Base-by-base conservation (phyloP, 1,284 basidiomycete genomes). In the Mycena sp. region DNA sequence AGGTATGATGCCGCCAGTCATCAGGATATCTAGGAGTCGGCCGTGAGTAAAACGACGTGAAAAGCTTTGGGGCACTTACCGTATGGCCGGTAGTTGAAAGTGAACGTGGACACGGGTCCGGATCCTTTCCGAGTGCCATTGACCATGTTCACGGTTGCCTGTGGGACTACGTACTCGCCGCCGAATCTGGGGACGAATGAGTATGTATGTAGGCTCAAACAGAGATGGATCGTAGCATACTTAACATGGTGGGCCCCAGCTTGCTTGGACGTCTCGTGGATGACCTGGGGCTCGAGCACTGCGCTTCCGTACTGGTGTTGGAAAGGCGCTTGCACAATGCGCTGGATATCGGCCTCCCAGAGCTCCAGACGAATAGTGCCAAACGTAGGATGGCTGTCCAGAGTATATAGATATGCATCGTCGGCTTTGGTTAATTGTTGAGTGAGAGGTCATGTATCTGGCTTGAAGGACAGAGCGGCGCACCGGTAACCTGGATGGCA, bases 241-340 rank as follows among this genome's bases (percentile, higher is more conserved):
- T 58, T 61, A 41, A 71, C 69, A 28, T 71, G 69, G 52, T 71
- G 69, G 25, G 59, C 62, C n/a, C 69, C 69, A 9, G 64, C 68
- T 29, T 63, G 68, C 53, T 71, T 71, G 16, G 69, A 69, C 41
- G 32, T 63, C 52, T 71, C 69, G 51, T 69, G 69, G 23, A 71
- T 57, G 11, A 67, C 35, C 55, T 71, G 68, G 9, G 45, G 23
- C 46, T 69, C 66, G 50, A 68, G 57, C 16, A 60, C 51, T 6
- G 35, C 38, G 16, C 35, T 26, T n/a, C 56, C 60, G 28, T 67
- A 67, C 12, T 37, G 41, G 60, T 66, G 66, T 30, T 57, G 55
- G 29, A 64, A 65, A 4, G 66, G 66, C 46, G 62, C 54, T 14
- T 56, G 66, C 26, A 37, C 43, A 23, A 71, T 59, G n/a, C 25